Base-by-base conservation (phyloP, 2,329 filamentous ascomycete genomes). In the Purpureocillium lavendulum region DNA sequence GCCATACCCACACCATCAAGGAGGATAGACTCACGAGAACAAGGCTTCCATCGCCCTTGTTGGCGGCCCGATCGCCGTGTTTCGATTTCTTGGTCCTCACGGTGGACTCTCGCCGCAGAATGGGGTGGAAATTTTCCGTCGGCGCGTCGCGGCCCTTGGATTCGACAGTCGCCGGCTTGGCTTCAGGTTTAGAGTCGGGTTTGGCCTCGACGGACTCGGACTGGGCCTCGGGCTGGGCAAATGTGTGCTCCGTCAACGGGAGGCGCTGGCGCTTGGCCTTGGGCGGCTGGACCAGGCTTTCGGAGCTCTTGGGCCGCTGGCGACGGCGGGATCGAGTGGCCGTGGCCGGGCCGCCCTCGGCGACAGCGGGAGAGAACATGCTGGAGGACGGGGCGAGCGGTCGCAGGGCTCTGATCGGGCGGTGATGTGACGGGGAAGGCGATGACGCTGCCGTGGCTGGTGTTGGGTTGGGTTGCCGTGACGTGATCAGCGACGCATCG, bases 21-120 rank as follows among this genome's bases (percentile, higher is more conserved):
- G 34, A 33, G 39, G 28, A 36, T 35, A 30, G n/a, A 59, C 73
- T 40, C 65, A 85, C 82, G 62, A 87, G 57, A 50, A 82, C 68
- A 45, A 78, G 67, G 49, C 77, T 81, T 26, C 79, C 77, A 54
- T 87, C 82, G 35, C 79, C 80, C 57, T 84, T 85, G 50, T 66
- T 70, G 33, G 61, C 59, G 13, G 69, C 66, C 49, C 82, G 72
- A 52, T 85, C 78, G 44, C 69, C 69, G n/a, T 70, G 63, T 53
- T 80, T 80, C 35, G 69, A 56, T 56, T 82, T 82, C 55, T 81
- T 82, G 9, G 73, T 69, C 45, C 79, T 70, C 30, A 81, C 66
- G 42, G 67, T 75, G 35, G 78, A 67, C 50, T 82, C 77, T 48
- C 68, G 71, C 46, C 64, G 69, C 33, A 64, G 57, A 9, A 58